Conservation (phyloP, 2,329 filamentous ascomycete genomes). For the Scedosporium aurantiacum region DNA sequence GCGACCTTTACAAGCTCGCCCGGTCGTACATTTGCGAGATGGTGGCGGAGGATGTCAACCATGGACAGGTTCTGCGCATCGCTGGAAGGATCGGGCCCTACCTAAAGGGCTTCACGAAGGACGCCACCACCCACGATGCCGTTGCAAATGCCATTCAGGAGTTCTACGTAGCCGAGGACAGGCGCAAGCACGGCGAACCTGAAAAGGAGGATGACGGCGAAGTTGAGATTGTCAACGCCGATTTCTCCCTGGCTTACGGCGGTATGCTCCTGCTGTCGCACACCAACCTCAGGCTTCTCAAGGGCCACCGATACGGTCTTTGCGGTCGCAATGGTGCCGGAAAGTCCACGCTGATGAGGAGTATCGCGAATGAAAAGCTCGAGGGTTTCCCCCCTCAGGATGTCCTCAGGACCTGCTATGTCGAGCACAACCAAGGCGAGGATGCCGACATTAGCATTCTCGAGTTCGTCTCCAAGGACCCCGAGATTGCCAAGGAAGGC, state of each 20-base stretch:
- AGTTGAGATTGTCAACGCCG: conserved; percentile 91
- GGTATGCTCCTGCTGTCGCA: conserved; percentile 95
- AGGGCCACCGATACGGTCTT: conserved; percentile 94
- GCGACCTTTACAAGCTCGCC: conserved; percentile 53
- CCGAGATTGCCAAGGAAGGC: conserved; percentile 69
- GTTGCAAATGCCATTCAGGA: conserved; percentile 65
- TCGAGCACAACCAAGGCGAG: conserved; percentile 98
- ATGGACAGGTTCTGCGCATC: conserved; percentile 67
- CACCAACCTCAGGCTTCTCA: conserved; percentile 86
- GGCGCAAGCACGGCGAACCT: conserved; percentile 75
- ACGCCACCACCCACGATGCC: conserved; percentile 45
- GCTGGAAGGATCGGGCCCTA: conserved; percentile 61
- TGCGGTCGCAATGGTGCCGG: conserved; percentile 95
- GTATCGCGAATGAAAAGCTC: conserved; percentile 88
- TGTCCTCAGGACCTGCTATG: conserved; percentile 88
- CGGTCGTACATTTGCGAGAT: conserved; percentile 70
- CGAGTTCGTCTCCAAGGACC: conserved; percentile 84
- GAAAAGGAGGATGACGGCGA: conserved; percentile 86
- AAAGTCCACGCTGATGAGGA: conserved; percentile 98
- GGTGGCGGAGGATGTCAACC: conserved; percentile 80
- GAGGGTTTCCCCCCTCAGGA: conserved; percentile 94
- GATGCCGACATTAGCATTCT: conserved; percentile 94
- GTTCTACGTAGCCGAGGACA: conserved; percentile 72
- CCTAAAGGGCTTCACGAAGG: conserved; percentile 56
- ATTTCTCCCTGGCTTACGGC: conserved; percentile 94